A percentile compares a stretch with the other conserved stretches of the same genome.
These are phyloP conservation scores for Spinellus fusiger DNA, from an alignment of 192 early-diverging fungal genomes.

Conservation along the genomic window DNA sequence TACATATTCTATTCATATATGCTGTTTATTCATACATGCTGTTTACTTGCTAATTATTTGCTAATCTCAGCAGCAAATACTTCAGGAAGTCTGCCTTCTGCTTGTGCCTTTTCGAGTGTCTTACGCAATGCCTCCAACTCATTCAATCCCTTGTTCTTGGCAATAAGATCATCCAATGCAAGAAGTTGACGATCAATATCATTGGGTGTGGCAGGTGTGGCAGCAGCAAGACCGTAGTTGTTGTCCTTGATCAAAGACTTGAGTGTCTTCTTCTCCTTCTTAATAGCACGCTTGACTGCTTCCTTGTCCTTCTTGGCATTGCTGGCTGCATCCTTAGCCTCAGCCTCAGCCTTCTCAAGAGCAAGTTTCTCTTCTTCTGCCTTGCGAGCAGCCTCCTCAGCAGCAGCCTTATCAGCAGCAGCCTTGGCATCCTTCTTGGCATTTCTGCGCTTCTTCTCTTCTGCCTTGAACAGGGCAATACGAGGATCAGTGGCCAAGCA, in stretches of 20 bases:
- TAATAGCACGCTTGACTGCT: constrained; percentile 77
- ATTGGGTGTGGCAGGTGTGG: constrained; percentile 41
- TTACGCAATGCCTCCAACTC: constrained; percentile 49
- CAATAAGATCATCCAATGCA: constrained; percentile 75
- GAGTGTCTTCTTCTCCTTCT: constrained; percentile 89
- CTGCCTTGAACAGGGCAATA: constrained; percentile 82
- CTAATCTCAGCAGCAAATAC: constrained; percentile 45
- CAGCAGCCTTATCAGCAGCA: constrained; percentile 54
- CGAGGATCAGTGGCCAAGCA: constrained; percentile 86
- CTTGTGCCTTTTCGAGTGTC: constrained; percentile 56
- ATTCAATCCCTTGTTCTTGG: constrained; percentile 51
- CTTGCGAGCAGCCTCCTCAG: constrained; percentile 50
- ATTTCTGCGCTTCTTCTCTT: constrained; percentile 85
- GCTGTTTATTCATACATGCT: too few relatives aligned
- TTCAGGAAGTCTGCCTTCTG: constrained; percentile 55
- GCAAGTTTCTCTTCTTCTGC: constrained; percentile 38
- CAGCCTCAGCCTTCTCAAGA: constrained; percentile 51
- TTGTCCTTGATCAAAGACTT: constrained; percentile 69
- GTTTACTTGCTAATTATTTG: too few relatives aligned
- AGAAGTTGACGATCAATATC: constrained; percentile 66
- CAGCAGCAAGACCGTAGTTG: constrained; percentile 61
- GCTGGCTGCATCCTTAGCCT: constrained; percentile 55
- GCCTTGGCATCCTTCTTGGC: constrained; percentile 88
- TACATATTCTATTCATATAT: too few relatives aligned
- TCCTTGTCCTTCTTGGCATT: constrained; percentile 82